Conservation (phyloP, 768 basidiomycete genomes). For the Cyclocybe cylindracea region DNA sequence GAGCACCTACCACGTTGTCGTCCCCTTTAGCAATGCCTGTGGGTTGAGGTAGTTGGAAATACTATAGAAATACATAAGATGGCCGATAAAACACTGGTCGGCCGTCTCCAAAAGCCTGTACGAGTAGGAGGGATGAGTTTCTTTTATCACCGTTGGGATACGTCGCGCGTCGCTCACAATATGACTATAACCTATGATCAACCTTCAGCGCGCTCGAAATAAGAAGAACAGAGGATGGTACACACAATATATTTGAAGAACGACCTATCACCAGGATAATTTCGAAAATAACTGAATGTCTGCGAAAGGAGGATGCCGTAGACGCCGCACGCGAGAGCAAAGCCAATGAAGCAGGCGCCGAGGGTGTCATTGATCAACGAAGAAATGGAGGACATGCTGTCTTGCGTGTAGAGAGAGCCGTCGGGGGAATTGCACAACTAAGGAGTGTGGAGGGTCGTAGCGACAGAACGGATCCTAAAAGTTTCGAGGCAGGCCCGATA, state of each 20-base stretch:
- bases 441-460: slow-evolving; percentile 9
- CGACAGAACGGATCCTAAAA: no score
- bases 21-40: slow-evolving; percentile 32
- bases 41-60: slow-evolving; percentile 45
- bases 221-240: slow-evolving; percentile 7
- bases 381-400: slow-evolving; percentile 6
- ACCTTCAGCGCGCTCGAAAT: neutral
- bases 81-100: slow-evolving; percentile 59
- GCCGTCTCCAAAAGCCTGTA: slow-evolving; percentile 50
- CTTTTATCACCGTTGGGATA: neutral
- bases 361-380: slow-evolving; percentile 48
- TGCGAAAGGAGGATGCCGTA: slow-evolving; percentile 60
- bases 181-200: slow-evolving; percentile 38
- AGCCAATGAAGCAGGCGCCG: slow-evolving; percentile 63
- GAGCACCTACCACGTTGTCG: slow-evolving; percentile 45
- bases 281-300: slow-evolving; percentile 53
- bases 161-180: slow-evolving; percentile 26
- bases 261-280: slow-evolving; percentile 53
- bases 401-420: neutral
- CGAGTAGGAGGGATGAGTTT: no score
- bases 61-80: slow-evolving; percentile 57
- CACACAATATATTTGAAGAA: slow-evolving; percentile 55
- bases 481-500: no score
- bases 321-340: slow-evolving; percentile 49
- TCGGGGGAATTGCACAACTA: neutral